phyloP scores from a whole-genome alignment of 2,329 filamentous ascomycete species.

The Hansfordia pulvinata region DNA sequence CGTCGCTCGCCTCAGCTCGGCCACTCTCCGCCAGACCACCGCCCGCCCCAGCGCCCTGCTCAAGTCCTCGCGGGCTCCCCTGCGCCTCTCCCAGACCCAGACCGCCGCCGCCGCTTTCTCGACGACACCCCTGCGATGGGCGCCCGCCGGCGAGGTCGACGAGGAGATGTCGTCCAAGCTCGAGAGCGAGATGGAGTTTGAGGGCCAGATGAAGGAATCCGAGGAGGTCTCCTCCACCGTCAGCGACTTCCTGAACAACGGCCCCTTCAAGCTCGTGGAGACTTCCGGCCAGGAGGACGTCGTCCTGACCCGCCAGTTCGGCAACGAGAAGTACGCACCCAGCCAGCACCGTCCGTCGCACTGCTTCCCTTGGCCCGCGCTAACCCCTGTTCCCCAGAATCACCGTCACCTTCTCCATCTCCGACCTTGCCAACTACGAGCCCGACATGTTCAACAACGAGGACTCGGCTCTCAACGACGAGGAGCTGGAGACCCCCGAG shows the following conservation, averaged over 20 bases:
- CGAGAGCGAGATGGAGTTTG: slow-evolving; percentile 68
- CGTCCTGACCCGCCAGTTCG: slow-evolving; percentile 66
- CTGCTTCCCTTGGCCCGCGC: too few species aligned
- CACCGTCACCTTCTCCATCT: slow-evolving; percentile 72
- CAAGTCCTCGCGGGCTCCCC: slow-evolving; percentile 27
- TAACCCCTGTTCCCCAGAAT: too few species aligned
- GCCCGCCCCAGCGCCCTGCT: slow-evolving; percentile 33
- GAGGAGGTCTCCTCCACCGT: slow-evolving; percentile 63
- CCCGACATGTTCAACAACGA: slow-evolving; percentile 46
- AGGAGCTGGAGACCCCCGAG: slow-evolving; percentile 40
- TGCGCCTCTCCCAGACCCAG: slow-evolving; percentile 20
- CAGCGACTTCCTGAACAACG: slow-evolving; percentile 79
- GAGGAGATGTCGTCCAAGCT: slow-evolving; percentile 79
- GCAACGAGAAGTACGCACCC: slow-evolving; percentile 66
- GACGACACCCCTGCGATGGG: slow-evolving; percentile 27
- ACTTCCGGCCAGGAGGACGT: slow-evolving; percentile 78
- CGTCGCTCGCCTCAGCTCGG: slow-evolving; percentile 40
- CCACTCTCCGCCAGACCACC: slow-evolving; percentile 35
- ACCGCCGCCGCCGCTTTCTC: slow-evolving; percentile 37
- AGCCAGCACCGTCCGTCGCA: slow-evolving; percentile 1
- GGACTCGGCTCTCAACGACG: slow-evolving; percentile 38
- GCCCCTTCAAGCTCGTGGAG: slow-evolving; percentile 73
- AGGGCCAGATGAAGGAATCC: slow-evolving; percentile 64
- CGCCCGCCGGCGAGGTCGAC: slow-evolving; percentile 41
- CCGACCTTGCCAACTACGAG: slow-evolving; percentile 59